Evolutionary conservation across 2,329 filamentous ascomycete genomes (phyloP).

Genomic region (Fusarium subglutinans): DNA sequence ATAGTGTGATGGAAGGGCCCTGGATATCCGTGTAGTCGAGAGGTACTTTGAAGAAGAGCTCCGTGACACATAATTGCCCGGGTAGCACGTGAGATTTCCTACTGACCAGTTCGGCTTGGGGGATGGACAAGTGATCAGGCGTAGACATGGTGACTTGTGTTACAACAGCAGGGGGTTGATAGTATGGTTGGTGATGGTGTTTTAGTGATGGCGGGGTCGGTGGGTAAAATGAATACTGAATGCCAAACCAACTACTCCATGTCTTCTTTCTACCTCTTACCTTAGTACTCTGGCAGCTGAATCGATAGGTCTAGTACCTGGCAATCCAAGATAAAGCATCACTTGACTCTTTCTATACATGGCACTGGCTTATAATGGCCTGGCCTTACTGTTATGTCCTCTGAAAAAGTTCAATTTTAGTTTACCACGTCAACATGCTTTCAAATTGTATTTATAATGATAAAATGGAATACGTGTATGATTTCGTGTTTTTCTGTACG

Average conservation of each 20-base stretch:
- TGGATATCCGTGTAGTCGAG: constrained; percentile 75
- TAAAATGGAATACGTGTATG: rapidly evolving
- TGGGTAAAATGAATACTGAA: neutral
- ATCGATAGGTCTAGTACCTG: neutral
- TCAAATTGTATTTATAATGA: too few species aligned
- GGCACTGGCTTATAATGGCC: neutral
- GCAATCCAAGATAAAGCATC: neutral
- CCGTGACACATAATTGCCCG: constrained; percentile 78
- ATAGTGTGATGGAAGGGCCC: constrained; percentile 73
- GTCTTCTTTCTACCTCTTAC: neutral
- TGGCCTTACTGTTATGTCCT: neutral
- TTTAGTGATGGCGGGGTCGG: constrained; percentile 28
- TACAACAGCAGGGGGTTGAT: neutral
- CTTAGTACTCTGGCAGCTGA: neutral
- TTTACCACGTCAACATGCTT: neutral
- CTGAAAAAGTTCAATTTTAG: neutral
- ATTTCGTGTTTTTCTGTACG: too few species aligned
- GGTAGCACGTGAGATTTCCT: constrained; percentile 56
- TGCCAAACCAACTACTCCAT: neutral
- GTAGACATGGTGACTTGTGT: constrained; percentile 11
- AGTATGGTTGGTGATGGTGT: neutral
- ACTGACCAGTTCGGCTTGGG: constrained; percentile 52
- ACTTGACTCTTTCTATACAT: neutral
- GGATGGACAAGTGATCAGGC: constrained; percentile 41
- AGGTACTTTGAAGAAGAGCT: constrained; percentile 88